phyloP scores from a whole-genome alignment of 1,139 yeast genomes.

The Kodamaea arcana region DNA sequence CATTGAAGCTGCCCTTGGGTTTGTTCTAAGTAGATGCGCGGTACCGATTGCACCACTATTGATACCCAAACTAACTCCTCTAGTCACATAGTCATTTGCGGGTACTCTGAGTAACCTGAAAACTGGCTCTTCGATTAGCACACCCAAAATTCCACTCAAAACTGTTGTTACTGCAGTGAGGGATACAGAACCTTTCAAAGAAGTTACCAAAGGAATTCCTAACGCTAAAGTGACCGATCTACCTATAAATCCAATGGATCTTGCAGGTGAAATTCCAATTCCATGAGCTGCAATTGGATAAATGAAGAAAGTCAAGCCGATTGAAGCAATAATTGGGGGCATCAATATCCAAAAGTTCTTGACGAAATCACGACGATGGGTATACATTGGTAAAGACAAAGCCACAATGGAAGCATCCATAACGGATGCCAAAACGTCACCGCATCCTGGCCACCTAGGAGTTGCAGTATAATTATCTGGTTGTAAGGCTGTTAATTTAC shows the following conservation, averaged over 20 bases:
- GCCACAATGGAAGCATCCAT: constrained; percentile 79
- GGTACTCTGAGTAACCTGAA: constrained; percentile 47
- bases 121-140: constrained; percentile 55
- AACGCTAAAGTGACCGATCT: constrained; percentile 78
- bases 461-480: constrained; percentile 27
- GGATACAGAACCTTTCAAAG: constrained; percentile 65
- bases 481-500: constrained; percentile 15
- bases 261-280: constrained; percentile 55
- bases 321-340: constrained; percentile 57
- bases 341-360: constrained; percentile 55
- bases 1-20: constrained; percentile 80
- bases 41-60: constrained; percentile 83
- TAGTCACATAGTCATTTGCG: constrained; percentile 63
- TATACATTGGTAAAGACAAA: constrained; percentile 71
- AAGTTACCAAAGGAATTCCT: constrained; percentile 66
- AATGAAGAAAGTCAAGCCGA: constrained; percentile 56
- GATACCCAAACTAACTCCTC: constrained; percentile 73
- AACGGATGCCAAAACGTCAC: constrained; percentile 64
- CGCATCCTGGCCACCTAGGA: constrained; percentile 71
- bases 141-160: constrained; percentile 74
- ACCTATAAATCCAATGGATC: constrained; percentile 74
- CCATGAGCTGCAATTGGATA: constrained; percentile 67
- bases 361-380: constrained; percentile 61
- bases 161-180: constrained; percentile 79
- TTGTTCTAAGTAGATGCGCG: constrained; percentile 63